These are phyloP conservation scores for Debaryomycetaceae sp. DNA, from an alignment of 1,139 yeast genomes.

Conservation along the genomic window DNA sequence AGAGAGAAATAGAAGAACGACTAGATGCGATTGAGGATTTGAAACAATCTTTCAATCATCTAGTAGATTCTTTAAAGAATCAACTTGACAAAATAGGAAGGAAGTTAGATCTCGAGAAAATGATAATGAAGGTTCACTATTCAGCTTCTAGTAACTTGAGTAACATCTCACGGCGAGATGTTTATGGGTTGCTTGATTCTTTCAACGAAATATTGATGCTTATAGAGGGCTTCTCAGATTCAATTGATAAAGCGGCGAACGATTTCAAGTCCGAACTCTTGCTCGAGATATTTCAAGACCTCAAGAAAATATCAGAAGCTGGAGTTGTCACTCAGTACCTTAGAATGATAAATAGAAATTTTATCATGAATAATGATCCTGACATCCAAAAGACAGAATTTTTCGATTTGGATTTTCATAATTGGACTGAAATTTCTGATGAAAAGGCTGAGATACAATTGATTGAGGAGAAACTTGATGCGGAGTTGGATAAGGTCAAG, in stretches of 20 bases:
- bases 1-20: constrained; percentile 53
- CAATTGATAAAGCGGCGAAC: constrained; percentile 8
- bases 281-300: constrained; percentile 16
- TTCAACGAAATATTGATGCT: constrained; percentile 37
- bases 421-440: constrained; percentile 37
- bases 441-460: constrained; percentile 41
- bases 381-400: constrained; percentile 50
- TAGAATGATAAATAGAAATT: constrained; percentile 52
- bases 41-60: constrained; percentile 36
- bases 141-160: constrained; percentile 31
- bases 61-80: constrained; percentile 51
- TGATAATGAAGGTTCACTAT: constrained; percentile 67
- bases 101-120: constrained; percentile 59
- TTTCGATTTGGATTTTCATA: constrained; percentile 44
- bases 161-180: constrained; percentile 61
- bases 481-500: constrained; percentile 49
- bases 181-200: constrained; percentile 55
- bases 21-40: constrained; percentile 64
- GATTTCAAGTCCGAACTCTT: constrained; percentile 24
- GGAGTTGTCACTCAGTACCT: constrained; percentile 32
- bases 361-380: constrained; percentile 47
- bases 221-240: constrained; percentile 22
- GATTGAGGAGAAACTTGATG: constrained; percentile 43
- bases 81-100: constrained; percentile 34
- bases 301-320: constrained; percentile 14